These are phyloP conservation scores for Aspergillus pseudonomiae DNA, from an alignment of 2,329 filamentous ascomycete species.

Conservation along the genomic window DNA sequence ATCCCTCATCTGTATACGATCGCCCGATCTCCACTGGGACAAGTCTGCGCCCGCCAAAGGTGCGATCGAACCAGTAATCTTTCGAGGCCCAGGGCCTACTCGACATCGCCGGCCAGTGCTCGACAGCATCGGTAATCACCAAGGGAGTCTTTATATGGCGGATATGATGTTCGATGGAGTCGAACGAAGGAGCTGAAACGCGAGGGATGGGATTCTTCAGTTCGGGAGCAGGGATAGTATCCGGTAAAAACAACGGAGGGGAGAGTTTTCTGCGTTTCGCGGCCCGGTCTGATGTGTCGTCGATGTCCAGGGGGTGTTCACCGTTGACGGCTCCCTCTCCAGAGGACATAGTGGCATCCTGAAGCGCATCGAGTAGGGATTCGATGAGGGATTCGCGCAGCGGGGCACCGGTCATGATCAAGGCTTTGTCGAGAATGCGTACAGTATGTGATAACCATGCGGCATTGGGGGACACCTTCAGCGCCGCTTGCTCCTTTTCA, in stretches of 20 bases:
- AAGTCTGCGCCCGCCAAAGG: constrained; percentile 74
- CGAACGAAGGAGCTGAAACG: constrained; percentile 55
- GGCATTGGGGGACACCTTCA: constrained; percentile 21
- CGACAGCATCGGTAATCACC: constrained; percentile 67
- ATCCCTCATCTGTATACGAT: constrained; percentile 82
- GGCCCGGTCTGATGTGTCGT: constrained; percentile 11
- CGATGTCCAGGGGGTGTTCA: constrained; percentile 5
- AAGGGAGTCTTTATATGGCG: constrained; percentile 58
- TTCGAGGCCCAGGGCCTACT: constrained; percentile 71
- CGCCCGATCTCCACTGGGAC: constrained; percentile 85
- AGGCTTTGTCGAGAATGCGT: constrained; percentile 69
- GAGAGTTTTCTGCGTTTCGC: constrained; percentile 38
- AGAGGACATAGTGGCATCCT: constrained; percentile 22
- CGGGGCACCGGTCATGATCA: constrained; percentile 73
- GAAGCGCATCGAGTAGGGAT: constrained; percentile 37
- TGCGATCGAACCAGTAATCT: constrained; percentile 72
- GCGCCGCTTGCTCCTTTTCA: constrained; percentile 11
- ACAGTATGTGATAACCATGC: constrained; percentile 63
- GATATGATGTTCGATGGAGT: constrained; percentile 65
- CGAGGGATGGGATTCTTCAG: constrained; percentile 43
- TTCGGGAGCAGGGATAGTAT: constrained; percentile 35
- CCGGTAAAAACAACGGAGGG: constrained; percentile 36
- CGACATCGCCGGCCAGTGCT: constrained; percentile 76
- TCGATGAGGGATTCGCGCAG: constrained; percentile 53
- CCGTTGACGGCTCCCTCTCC: neutral